phyloP scores from a whole-genome alignment of 148 eudicot genomes.

The Heliamphora exappendiculata region DNA sequence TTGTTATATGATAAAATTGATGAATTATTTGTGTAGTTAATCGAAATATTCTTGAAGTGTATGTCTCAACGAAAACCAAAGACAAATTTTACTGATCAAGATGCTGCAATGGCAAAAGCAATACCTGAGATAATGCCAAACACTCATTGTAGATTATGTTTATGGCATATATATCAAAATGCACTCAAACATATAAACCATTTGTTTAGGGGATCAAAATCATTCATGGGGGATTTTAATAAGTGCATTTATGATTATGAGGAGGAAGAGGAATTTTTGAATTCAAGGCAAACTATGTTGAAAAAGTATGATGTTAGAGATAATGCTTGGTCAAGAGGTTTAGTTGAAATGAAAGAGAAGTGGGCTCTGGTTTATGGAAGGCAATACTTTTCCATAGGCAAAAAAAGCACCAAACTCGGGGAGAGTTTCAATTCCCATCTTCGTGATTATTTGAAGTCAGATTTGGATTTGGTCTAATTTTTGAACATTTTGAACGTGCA shows the following conservation, averaged over 20 bases:
- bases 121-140: neutral
- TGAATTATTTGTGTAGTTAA: neutral
- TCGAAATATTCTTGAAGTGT: neutral
- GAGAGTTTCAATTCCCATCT: neutral
- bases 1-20: neutral
- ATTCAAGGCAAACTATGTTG: neutral
- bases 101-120: neutral
- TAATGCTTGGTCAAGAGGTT: neutral
- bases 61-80: neutral
- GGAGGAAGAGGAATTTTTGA: too few species aligned
- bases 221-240: too few species aligned
- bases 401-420: neutral
- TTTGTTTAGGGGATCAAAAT: too few species aligned
- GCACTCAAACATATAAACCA: too few species aligned
- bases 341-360: neutral
- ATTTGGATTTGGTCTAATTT: neutral
- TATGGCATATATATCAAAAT: neutral
- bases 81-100: neutral
- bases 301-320: neutral
- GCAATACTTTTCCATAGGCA: neutral
- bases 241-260: too few species aligned
- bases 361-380: neutral
- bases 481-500: neutral
- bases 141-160: neutral
- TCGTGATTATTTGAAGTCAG: conserved; percentile 1